A percentile compares a stretch with the other conserved stretches of the same genome.
phyloP scores from a whole-genome alignment of 176 grass and related monocot genomes.

The Tillandsia fasciculata region DNA sequence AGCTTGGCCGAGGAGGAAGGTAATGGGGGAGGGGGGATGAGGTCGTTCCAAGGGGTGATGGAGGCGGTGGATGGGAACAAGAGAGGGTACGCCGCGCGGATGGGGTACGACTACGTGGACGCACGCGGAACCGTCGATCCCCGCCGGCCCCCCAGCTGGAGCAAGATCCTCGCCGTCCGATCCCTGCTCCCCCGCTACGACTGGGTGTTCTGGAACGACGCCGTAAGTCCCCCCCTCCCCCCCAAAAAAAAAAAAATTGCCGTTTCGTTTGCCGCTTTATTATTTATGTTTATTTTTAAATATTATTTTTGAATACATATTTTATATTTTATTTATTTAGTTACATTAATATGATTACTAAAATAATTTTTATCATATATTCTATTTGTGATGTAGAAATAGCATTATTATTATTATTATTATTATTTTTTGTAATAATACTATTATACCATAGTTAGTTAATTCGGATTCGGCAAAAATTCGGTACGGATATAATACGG shows the following conservation, averaged over 20 bases:
- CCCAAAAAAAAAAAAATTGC: background rate
- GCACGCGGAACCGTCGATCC: constrained; percentile 30
- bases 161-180: constrained; percentile 71
- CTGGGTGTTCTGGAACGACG: constrained; percentile 96
- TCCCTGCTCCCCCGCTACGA: constrained; percentile 36
- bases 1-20: constrained; percentile 53
- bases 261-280: background rate
- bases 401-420: too few relatives aligned
- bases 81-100: constrained; percentile 31
- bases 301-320: background rate
- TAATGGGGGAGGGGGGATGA: background rate
- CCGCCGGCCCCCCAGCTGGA: constrained; percentile 69
- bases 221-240: constrained; percentile 21
- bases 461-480: too few relatives aligned
- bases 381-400: too few relatives aligned
- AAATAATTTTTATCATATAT: too few relatives aligned
- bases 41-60: constrained; percentile 61
- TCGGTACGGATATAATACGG: too few relatives aligned
- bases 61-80: constrained; percentile 48
- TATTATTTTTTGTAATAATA: too few relatives aligned
- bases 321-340: background rate
- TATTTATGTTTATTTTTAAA: background rate
- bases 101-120: constrained; percentile 51
- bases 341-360: too few relatives aligned
- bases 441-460: too few relatives aligned